phyloP scores from a whole-genome alignment of 108 stramenopile genomes.

The Skeletonema tropicum region DNA sequence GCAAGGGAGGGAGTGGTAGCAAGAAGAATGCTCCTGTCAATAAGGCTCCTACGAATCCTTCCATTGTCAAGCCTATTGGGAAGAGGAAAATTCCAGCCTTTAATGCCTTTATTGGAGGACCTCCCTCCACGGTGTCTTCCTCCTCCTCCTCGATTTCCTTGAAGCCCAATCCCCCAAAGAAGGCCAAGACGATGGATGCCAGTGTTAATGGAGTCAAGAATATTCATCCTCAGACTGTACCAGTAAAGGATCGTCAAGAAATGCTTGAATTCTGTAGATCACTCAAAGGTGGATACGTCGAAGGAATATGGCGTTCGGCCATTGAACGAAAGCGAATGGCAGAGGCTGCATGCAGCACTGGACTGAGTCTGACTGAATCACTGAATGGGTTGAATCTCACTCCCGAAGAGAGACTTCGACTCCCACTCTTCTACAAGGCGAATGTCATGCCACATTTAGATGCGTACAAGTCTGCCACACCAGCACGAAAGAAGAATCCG shows the following conservation, averaged over 20 bases:
- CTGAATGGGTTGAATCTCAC: constrained; percentile 63
- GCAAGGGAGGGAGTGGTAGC: not conserved
- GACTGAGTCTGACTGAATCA: constrained; percentile 38
- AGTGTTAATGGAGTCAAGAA: constrained; percentile 4
- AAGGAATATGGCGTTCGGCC: constrained; percentile 71
- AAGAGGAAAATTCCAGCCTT: not conserved
- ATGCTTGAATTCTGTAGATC: constrained; percentile 59
- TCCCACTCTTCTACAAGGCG: constrained; percentile 55
- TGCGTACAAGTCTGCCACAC: constrained; percentile 23
- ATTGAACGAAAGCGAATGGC: constrained; percentile 75
- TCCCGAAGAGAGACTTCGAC: constrained; percentile 47
- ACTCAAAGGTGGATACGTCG: constrained; percentile 78
- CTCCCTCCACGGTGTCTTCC: not conserved
- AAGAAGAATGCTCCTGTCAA: not conserved
- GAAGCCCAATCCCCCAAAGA: constrained; percentile 11
- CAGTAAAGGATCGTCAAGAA: constrained; percentile 43
- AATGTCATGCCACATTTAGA: constrained; percentile 14
- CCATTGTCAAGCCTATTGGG: not conserved
- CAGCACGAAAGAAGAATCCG: constrained; percentile 6
- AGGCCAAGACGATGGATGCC: not conserved
- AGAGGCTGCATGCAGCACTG: constrained; percentile 47
- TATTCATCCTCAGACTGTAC: constrained; percentile 15
- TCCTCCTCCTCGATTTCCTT: not conserved
- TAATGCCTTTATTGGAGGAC: not conserved
- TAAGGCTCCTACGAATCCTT: constrained; percentile 1